Conservation (phyloP, 1,284 basidiomycete species). For the Cryptococcus wingfieldii region DNA sequence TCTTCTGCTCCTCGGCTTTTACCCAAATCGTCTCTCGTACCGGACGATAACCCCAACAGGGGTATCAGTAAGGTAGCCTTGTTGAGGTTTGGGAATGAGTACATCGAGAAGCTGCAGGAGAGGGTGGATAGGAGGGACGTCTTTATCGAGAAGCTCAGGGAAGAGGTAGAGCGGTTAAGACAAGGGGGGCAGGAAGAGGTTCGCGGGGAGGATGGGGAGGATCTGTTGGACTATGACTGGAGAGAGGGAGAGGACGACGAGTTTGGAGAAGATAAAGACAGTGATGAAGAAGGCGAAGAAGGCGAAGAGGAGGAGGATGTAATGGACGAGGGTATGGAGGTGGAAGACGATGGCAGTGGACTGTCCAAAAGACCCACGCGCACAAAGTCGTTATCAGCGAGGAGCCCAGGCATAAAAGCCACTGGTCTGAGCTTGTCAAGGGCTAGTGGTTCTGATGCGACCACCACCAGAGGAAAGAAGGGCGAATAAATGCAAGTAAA, state of each 20-base stretch:
- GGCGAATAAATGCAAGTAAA: neutral
- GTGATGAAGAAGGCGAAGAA: slow-evolving; percentile 3
- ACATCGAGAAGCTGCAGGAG: slow-evolving; percentile 68
- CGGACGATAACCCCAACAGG: slow-evolving; percentile 82
- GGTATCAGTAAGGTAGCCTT: slow-evolving; percentile 94
- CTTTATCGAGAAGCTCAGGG: slow-evolving; percentile 67
- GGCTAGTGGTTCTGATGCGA: neutral
- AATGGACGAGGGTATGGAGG: slow-evolving; percentile 6
- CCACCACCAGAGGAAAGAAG: neutral
- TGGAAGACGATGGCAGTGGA: neutral
- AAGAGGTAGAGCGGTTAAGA: slow-evolving; percentile 65
- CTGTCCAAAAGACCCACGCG: neutral
- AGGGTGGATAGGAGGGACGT: slow-evolving; percentile 77
- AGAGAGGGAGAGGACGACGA: slow-evolving; percentile 28
- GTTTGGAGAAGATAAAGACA: slow-evolving; percentile 7
- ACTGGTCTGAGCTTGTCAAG: neutral
- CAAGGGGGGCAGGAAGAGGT: slow-evolving; percentile 21
- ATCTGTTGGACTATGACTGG: slow-evolving; percentile 27
- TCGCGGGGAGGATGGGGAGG: slow-evolving; percentile 31
- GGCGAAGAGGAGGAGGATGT: slow-evolving; percentile 6
- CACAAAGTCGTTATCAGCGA: neutral
- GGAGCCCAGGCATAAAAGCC: neutral
- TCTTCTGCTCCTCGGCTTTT: slow-evolving; percentile 79
- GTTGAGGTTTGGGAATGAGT: slow-evolving; percentile 83
- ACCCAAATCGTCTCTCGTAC: slow-evolving; percentile 63